These are phyloP conservation scores for Macadamia integrifolia DNA, from an alignment of 164 flowering plant species.

Conservation along the genomic window DNA sequence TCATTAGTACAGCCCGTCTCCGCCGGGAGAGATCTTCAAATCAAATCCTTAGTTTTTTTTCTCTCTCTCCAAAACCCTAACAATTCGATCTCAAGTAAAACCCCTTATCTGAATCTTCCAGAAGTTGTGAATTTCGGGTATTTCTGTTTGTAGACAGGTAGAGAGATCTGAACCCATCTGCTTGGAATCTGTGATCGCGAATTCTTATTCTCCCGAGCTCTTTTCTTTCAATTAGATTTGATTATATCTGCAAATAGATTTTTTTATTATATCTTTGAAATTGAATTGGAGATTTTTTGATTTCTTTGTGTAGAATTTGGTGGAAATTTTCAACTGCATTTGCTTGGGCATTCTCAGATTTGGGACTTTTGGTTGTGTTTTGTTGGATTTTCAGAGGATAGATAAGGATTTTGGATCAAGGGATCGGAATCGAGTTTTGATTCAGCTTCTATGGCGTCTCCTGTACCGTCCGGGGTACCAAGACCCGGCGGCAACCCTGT, in stretches of 20 bases:
- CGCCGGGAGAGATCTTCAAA: too few relatives aligned
- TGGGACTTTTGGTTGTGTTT: not conserved
- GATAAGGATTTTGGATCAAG: conserved; percentile 5
- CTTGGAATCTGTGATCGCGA: not conserved
- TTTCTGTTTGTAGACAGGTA: too few relatives aligned
- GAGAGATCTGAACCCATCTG: too few relatives aligned
- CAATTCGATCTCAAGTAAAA: too few relatives aligned
- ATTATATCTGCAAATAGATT: not conserved
- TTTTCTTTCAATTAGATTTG: not conserved
- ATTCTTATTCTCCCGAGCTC: not conserved
- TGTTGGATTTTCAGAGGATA: conserved; percentile 7
- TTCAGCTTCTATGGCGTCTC: conserved; percentile 48
- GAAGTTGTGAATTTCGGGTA: too few relatives aligned
- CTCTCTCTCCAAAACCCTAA: too few relatives aligned
- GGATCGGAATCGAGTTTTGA: conserved; percentile 6
- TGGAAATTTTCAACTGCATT: not conserved
- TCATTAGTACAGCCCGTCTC: too few relatives aligned
- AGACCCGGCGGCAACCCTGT: conserved; percentile 31
- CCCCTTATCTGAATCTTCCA: too few relatives aligned
- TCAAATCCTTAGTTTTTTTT: too few relatives aligned
- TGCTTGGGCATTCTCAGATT: not conserved
- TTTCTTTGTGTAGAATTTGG: not conserved
- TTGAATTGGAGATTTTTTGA: not conserved
- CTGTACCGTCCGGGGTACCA: conserved; percentile 65
- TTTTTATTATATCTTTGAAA: not conserved